Conservation (phyloP, 1,284 basidiomycete species). For the Cryptococcus amylolentus region DNA sequence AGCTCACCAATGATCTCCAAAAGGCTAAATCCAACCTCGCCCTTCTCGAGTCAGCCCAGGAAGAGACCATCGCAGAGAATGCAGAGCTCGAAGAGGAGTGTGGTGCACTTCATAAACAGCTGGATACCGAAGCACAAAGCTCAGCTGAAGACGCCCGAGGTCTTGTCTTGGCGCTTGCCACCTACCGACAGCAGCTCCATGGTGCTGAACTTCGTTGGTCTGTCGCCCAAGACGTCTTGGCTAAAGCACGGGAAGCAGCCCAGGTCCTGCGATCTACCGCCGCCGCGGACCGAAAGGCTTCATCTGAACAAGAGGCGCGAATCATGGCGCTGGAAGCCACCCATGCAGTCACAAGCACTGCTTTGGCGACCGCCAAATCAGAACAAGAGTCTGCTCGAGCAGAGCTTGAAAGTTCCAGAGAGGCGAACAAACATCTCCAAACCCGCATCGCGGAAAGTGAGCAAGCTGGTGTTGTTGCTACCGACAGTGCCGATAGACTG, state of each 20-base stretch:
- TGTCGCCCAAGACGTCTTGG: neutral
- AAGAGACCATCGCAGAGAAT: conserved; percentile 18
- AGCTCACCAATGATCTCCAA: conserved; percentile 14
- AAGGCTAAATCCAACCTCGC: conserved; percentile 17
- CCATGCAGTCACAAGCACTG: neutral
- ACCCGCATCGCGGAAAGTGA: conserved; percentile 5
- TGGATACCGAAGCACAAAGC: neutral
- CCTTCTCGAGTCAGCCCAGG: conserved; percentile 18
- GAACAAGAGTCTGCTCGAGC: neutral
- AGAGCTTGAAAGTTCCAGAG: neutral
- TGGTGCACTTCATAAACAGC: neutral
- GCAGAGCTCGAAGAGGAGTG: conserved; percentile 8
- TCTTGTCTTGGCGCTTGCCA: conserved; percentile 7
- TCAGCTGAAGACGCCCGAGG: neutral
- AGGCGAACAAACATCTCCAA: conserved; percentile 3
- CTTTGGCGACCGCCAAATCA: neutral
- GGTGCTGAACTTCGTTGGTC: neutral
- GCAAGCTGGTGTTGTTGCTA: neutral
- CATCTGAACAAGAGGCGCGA: neutral
- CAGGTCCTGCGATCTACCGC: neutral
- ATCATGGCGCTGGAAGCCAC: conserved; percentile 2
- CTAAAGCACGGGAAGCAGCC: neutral
- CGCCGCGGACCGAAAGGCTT: neutral
- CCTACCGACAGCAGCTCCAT: neutral
- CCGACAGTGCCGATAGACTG: neutral